Base-by-base conservation (phyloP, 2,329 filamentous ascomycete species). In the Paecilomyces sp. region DNA sequence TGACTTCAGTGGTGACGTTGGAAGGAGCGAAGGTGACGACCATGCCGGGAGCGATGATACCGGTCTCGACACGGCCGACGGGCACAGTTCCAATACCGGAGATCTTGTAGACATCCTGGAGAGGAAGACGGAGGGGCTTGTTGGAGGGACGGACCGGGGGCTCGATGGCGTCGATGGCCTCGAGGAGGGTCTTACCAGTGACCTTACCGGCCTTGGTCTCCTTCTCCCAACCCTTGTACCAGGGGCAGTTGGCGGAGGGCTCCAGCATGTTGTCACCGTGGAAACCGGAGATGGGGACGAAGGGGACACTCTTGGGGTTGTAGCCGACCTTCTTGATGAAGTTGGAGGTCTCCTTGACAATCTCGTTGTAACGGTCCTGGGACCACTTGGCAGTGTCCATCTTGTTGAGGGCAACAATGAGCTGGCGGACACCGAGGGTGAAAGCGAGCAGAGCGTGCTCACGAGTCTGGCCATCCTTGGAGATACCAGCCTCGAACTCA, bases 401-500 rank as follows among this genome's bases (percentile, higher is more conserved):
- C 92, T 99, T 99, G 92, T 99, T 99, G 88, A 97, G 95, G 84
- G 94, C 94, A 75, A 97, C 93, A 78, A 99, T 97, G 85, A 99
- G 91, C 88, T 99, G 93, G 87, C 91, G 93, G 77, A 99, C 94
- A 94, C 94, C 94, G 66, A 99, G 91, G 81, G 94, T 97, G 91
- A 94, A 97, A 81, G 94, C 93, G 78, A 99, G 92, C 76, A 99
- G 91, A 83, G 94, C 94, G 91, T 99, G 94, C 92, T 99, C 94
- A 91, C 94, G 94, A 74, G 94, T 99, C 91, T 99, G 94, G 82
- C 94, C 94, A 91, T 97, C 94, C 91, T 99, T 99, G 89, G 94
- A 97, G 90, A 99, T 99, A 97, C 94, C 94, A 89, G 94, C 94
- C 89, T 99, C 94, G 89, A 99, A 99, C 88, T 99, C 94, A 97